Percentiles rank a stretch among this genome's conserved stretches.
These are phyloP conservation scores for Tuctoria greenei DNA, from an alignment of 176 grass and related monocot species.

Conservation along the genomic window DNA sequence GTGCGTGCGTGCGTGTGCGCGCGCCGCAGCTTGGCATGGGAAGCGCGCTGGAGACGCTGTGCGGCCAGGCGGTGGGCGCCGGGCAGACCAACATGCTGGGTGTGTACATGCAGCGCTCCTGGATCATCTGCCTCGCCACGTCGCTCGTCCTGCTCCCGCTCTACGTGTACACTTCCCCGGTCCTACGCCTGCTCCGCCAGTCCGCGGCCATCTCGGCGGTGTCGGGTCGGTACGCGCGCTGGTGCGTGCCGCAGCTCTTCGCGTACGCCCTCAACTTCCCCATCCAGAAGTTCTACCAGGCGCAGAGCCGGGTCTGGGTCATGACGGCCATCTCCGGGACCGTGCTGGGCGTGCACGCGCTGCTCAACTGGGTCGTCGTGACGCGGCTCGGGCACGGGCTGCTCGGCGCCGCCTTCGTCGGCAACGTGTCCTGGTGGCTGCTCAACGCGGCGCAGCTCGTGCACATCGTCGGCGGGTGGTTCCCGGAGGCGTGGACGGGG, in stretches of 20 bases:
- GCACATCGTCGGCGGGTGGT: conserved; percentile 55
- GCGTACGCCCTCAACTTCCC: conserved; percentile 71
- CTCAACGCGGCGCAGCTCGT: conserved; percentile 48
- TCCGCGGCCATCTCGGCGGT: conserved; percentile 38
- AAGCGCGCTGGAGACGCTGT: conserved; percentile 80
- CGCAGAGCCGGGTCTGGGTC: conserved; percentile 67
- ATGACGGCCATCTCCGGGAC: conserved; percentile 47
- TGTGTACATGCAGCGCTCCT: conserved; percentile 74
- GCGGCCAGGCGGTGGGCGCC: conserved; percentile 65
- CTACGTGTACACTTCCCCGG: conserved; percentile 54
- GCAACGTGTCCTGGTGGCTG: conserved; percentile 63
- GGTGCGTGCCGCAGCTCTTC: conserved; percentile 55
- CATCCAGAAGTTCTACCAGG: conserved; percentile 73
- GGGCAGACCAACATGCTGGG: conserved; percentile 63
- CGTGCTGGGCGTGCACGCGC: conserved; percentile 36
- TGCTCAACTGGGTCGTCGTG: conserved; percentile 58
- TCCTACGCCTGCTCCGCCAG: conserved; percentile 52
- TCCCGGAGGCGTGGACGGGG: conserved; percentile 60
- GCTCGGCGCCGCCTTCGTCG: conserved; percentile 45
- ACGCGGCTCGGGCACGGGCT: conserved; percentile 45
- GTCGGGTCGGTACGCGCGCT: conserved; percentile 49
- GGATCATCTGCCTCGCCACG: conserved; percentile 60
- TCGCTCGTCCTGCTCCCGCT: conserved; percentile 40
- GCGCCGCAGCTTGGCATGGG: conserved; percentile 67
- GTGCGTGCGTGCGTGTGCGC: too few relatives aligned